These are phyloP conservation scores for Suhomyces xylopsoci DNA, from an alignment of 805 yeast genomes.

Conservation along the genomic window DNA sequence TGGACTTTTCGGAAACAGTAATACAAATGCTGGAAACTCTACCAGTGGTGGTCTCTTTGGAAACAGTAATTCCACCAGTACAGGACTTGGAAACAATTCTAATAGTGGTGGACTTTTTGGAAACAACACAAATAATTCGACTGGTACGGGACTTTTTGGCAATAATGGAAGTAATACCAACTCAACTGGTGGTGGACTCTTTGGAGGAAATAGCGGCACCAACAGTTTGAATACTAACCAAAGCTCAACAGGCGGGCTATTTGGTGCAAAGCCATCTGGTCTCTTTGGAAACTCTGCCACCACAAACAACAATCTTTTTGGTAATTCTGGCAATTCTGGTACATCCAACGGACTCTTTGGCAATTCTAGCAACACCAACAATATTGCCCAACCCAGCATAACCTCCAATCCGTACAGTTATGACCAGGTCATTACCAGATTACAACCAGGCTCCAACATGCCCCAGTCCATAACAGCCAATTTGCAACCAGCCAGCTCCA, in stretches of 20 bases:
- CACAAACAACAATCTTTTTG: background rate
- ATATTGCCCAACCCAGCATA: constrained; percentile 1
- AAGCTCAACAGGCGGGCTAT: background rate
- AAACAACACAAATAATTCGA: background rate
- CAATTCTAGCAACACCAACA: constrained; percentile 6
- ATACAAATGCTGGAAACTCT: background rate
- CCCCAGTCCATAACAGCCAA: constrained; percentile 33
- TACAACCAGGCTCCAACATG: constrained; percentile 22
- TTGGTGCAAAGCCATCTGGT: constrained; percentile 7
- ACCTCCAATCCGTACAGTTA: constrained; percentile 30
- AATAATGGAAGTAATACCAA: constrained; percentile 4
- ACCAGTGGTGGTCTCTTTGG: constrained; percentile 12
- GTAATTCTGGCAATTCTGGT: constrained; percentile 2
- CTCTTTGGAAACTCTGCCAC: constrained; percentile 7
- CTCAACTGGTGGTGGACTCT: constrained; percentile 22
- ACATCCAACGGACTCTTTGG: constrained; percentile 13
- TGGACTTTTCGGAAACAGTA: background rate
- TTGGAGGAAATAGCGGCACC: constrained; percentile 11
- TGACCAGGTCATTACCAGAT: constrained; percentile 20
- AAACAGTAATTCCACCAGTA: constrained; percentile 7
- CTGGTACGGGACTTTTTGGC: constrained; percentile 20
- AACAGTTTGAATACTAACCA: no score
- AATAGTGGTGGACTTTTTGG: constrained; percentile 8
- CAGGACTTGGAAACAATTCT: background rate
- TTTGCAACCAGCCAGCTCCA: constrained; percentile 16